Conservation (phyloP, 176 grass and related monocot genomes). For the Carex cristatella region DNA sequence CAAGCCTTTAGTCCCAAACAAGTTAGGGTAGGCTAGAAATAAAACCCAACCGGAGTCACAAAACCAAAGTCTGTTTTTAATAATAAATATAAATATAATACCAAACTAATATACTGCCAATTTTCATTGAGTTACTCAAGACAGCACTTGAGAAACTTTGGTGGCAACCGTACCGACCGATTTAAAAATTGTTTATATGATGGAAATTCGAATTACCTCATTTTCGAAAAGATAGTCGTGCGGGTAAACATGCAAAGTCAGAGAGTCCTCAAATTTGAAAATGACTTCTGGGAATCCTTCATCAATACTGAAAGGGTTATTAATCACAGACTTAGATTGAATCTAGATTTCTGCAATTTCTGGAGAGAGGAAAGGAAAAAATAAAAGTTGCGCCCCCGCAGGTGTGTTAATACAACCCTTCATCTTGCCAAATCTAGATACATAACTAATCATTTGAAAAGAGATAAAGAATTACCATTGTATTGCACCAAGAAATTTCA, state of each 20-base stretch:
- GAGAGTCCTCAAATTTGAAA: conserved; percentile 67
- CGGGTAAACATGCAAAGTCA: conserved; percentile 71
- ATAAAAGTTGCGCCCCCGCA: not conserved
- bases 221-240: conserved; percentile 94
- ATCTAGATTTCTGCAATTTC: not conserved
- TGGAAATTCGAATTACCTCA: conserved; percentile 39
- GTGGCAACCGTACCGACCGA: not conserved
- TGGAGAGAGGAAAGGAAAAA: not conserved
- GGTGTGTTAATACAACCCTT: conserved; percentile 3
- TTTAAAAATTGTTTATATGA: not conserved
- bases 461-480: not conserved
- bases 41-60: no score
- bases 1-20: no score
- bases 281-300: conserved; percentile 69
- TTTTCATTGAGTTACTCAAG: not conserved
- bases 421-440: conserved; percentile 8
- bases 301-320: conserved; percentile 54
- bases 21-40: no score
- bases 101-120: not conserved
- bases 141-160: not conserved
- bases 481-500: not conserved
- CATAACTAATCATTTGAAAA: conserved; percentile 3
- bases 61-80: conserved; percentile 22
- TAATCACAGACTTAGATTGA: conserved; percentile 15
- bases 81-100: not conserved